These are phyloP conservation scores for Suhomyces canberraensis DNA, from an alignment of 805 yeast genomes.

Conservation along the genomic window DNA sequence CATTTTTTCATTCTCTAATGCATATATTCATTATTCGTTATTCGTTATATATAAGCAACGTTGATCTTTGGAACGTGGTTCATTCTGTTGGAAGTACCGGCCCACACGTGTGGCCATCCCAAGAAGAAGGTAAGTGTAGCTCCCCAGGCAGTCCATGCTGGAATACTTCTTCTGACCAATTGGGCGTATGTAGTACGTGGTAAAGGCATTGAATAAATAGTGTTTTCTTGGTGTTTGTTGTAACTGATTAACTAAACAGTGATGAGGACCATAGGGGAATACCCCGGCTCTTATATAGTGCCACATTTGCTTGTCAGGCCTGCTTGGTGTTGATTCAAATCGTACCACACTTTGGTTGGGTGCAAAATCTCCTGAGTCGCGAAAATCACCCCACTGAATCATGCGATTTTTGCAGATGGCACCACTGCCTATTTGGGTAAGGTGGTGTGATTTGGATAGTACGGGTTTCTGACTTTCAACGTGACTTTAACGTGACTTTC, in stretches of 20 bases:
- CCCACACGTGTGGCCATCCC: slow-evolving; percentile 36
- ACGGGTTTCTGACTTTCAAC: no score
- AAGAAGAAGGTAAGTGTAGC: slow-evolving; percentile 26
- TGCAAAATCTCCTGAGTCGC: background rate
- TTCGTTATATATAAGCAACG: slow-evolving; percentile 1
- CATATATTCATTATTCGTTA: background rate
- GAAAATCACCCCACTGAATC: slow-evolving; percentile 4
- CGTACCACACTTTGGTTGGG: background rate
- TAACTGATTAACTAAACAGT: no score
- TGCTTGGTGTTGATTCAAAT: no score
- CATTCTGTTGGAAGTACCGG: slow-evolving; percentile 19
- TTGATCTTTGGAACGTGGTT: slow-evolving; percentile 30
- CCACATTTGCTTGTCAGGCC: no score
- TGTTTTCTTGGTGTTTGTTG: background rate
- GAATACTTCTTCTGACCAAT: slow-evolving; percentile 28
- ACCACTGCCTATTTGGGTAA: background rate
- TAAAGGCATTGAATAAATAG: slow-evolving; percentile 1
- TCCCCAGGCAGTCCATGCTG: slow-evolving; percentile 30
- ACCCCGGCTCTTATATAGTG: background rate
- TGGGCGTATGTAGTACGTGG: slow-evolving; percentile 18
- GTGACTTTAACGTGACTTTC: no score
- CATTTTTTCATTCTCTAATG: no score
- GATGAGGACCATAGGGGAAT: background rate
- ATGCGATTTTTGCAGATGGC: no score
- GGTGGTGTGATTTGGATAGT: no score